These are phyloP conservation scores for Serendipita sp. DNA, from an alignment of 768 basidiomycete genomes.

Conservation along the genomic window DNA sequence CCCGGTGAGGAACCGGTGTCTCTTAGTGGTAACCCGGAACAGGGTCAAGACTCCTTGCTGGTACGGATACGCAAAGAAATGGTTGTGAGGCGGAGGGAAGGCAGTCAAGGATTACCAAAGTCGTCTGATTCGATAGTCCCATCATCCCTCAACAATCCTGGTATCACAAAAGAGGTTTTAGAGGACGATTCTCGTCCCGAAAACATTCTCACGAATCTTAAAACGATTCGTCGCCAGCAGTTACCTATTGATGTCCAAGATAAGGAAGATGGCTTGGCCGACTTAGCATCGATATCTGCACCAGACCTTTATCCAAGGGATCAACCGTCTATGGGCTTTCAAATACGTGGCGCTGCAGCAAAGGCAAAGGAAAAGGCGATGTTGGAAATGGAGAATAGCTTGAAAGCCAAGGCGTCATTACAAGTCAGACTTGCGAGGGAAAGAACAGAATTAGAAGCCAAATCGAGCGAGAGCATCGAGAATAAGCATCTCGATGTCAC, in stretches of 20 bases:
- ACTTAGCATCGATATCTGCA: background rate
- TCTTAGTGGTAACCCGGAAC: too few relatives aligned
- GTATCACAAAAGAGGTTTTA: background rate
- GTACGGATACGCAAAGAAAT: background rate
- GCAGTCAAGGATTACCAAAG: background rate
- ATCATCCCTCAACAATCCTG: slow-evolving; percentile 7
- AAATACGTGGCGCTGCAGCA: background rate
- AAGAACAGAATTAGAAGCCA: background rate
- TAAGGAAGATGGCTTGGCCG: too few relatives aligned
- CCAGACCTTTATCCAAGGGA: background rate
- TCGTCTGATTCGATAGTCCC: background rate
- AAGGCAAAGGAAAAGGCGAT: background rate
- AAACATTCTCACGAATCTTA: background rate
- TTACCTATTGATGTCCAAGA: too few relatives aligned
- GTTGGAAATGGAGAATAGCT: background rate
- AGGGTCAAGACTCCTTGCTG: background rate
- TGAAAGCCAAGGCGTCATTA: background rate
- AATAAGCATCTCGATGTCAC: background rate
- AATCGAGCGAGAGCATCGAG: too few relatives aligned
- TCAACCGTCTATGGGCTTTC: background rate
- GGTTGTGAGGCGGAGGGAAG: too few relatives aligned
- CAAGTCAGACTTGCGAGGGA: background rate
- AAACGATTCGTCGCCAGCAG: background rate
- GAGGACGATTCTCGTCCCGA: background rate
- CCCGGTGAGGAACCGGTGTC: too few relatives aligned